Evolutionary conservation across 495 filamentous ascomycete species (phyloP), one percentile per base, ranked within the genome.

Genomic region (Neurospora sp.): DNA sequence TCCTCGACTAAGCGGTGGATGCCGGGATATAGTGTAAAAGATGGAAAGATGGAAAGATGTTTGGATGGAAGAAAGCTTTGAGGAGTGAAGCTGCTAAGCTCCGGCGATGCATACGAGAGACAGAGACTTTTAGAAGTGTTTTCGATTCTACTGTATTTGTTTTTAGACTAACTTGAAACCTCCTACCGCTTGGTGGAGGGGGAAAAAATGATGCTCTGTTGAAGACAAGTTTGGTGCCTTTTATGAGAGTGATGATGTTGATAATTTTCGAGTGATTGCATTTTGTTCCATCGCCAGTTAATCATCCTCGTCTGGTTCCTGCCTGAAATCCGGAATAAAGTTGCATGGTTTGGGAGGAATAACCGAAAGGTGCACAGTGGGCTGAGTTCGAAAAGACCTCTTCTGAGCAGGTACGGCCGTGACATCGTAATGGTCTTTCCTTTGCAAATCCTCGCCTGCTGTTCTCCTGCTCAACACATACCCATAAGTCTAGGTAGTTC

Each of bases 1-100:
- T 66, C 54, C 66, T 38, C 39, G 39, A 66, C 37, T 73, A 73
- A 73, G 71, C 37, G 54, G 34, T 70, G 19, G 9, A 48, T 59
- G 5, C 24, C 10, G n/a, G n/a, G 9, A 45, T 45, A 9, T 45
- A 21, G n/a, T 45, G 42, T 45, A 45, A 45, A 45, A 9, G 42
- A 21, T 45, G 42, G 19, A 45, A 45, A 43, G 7, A 43, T n/a
- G 42, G 42, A n/a, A n/a, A 45, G 3, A 45, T 45, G 42, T 45
- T n/a, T 45, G 8, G 19, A 45, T 45, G 42, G 19, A 45, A 45
- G 19, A 45, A 45, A 21, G 42, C 42, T 45, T 21, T 45, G 42
- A 45, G 42, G 42, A 45, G 21, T n/a, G n/a, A 45, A n/a, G 42
- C 42, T 45, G 42, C 17, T 45, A 45, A n/a, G 19, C 42, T 21